Conservation (phyloP, 179 eudicot genomes). For the Spergularia azorica region DNA sequence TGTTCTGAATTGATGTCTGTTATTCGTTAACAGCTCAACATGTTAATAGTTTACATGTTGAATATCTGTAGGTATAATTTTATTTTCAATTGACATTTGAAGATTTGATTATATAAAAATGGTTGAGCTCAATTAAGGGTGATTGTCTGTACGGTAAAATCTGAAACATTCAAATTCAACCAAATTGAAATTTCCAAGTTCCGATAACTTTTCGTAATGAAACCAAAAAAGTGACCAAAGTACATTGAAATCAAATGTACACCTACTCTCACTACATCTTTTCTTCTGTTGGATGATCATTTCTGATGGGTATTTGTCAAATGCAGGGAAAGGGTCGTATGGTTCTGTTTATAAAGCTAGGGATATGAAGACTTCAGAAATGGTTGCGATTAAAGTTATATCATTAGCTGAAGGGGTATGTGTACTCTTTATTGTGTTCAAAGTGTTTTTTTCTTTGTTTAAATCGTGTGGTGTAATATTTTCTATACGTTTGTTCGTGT, state of each 20-base stretch:
- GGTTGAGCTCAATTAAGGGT: too few species aligned
- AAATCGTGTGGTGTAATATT: neutral
- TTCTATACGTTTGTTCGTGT: too few species aligned
- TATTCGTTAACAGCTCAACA: neutral
- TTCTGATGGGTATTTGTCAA: slow-evolving; percentile 31
- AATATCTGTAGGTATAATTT: neutral
- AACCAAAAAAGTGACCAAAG: too few species aligned
- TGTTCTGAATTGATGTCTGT: neutral
- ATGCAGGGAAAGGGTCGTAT: slow-evolving; percentile 94
- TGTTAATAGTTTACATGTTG: neutral
- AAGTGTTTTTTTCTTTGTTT: neutral
- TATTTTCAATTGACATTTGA: too few species aligned
- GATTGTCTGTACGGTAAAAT: too few species aligned
- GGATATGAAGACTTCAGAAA: slow-evolving; percentile 78
- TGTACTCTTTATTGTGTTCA: neutral
- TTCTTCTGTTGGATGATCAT: slow-evolving; percentile 3
- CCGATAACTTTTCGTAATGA: too few species aligned
- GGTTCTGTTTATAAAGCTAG: slow-evolving; percentile 99
- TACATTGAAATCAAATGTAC: slow-evolving; percentile 33
- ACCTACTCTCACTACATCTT: neutral
- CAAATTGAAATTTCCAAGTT: too few species aligned
- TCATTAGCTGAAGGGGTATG: slow-evolving; percentile 91
- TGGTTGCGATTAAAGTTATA: slow-evolving; percentile 98
- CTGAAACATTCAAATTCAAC: too few species aligned
- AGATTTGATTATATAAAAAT: too few species aligned